Conservation (phyloP, 345 rosid species). For the Citrus medica region DNA sequence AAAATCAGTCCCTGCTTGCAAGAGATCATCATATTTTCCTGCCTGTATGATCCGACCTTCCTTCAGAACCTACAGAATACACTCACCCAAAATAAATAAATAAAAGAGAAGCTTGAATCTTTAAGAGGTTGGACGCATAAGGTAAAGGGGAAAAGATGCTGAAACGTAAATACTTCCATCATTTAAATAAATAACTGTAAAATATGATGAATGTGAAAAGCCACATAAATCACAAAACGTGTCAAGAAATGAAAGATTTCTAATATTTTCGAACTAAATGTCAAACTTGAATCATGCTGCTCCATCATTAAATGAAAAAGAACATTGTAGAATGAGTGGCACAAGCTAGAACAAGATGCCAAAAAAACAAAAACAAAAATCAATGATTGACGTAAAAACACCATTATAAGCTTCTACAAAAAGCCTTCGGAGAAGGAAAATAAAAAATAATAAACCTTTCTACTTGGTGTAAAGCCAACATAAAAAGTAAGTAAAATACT, state of each 20-base stretch:
- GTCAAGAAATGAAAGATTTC: neutral
- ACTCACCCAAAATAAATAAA: neutral
- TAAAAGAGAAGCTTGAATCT: neutral
- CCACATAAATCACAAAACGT: neutral
- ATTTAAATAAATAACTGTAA: neutral
- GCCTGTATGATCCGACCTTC: constrained; percentile 94
- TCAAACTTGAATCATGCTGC: neutral
- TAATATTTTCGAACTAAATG: neutral
- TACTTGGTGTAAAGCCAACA: neutral
- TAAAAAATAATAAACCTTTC: neutral
- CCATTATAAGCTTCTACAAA: neutral
- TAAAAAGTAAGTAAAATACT: constrained; percentile 16
- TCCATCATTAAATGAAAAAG: neutral
- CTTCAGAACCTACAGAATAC: constrained; percentile 72
- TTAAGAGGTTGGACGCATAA: neutral
- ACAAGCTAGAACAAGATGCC: neutral
- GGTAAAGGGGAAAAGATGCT: neutral
- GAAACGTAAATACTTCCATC: neutral
- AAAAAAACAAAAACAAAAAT: neutral
- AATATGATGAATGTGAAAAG: neutral
- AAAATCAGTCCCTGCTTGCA: constrained; percentile 98
- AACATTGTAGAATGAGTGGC: neutral
- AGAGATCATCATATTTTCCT: constrained; percentile 93
- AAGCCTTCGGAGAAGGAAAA: neutral
- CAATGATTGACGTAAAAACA: neutral